Evolutionary conservation across 306 rosid genomes (phyloP).

Genomic region (Hylodesmum podocarpum): DNA sequence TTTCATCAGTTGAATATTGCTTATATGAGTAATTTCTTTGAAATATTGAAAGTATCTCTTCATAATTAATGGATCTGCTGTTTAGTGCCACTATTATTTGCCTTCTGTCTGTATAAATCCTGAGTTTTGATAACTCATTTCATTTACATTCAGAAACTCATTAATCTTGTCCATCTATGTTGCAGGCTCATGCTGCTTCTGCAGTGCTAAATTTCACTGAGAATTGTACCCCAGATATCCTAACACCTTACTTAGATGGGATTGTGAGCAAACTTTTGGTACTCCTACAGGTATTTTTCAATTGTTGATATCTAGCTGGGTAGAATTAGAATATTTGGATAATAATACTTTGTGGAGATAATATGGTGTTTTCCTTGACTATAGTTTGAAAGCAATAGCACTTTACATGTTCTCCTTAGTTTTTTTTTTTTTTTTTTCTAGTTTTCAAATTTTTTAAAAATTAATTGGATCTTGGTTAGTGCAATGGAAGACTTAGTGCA

Average conservation of each 20-base stretch:
- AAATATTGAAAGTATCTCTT: background rate
- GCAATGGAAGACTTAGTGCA: background rate
- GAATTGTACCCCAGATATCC: conserved; percentile 67
- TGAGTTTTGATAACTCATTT: conserved; percentile 10
- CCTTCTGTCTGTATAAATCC: conserved; percentile 7
- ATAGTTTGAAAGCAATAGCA: background rate
- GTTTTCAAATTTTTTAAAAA: background rate
- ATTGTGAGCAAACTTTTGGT: conserved; percentile 71
- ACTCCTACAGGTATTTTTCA: conserved; percentile 63
- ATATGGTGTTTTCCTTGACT: conserved; percentile 6
- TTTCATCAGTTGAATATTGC: background rate
- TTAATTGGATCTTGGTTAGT: background rate
- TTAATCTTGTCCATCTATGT: background rate
- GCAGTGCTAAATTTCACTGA: conserved; percentile 75
- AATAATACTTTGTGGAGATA: background rate
- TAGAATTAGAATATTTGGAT: background rate
- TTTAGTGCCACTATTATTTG: background rate
- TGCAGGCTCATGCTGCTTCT: conserved; percentile 84
- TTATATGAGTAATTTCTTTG: conserved; percentile 1
- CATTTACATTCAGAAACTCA: conserved; percentile 6
- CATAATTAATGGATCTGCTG: background rate
- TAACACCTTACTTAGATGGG: conserved; percentile 71
- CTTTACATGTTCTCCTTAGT: background rate
- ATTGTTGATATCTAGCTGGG: background rate
- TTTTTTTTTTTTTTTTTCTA: background rate